A percentile compares a stretch with the other conserved stretches of the same genome.
phyloP scores from a whole-genome alignment of 116 monocot genomes.

The Posidonia oceanica region DNA sequence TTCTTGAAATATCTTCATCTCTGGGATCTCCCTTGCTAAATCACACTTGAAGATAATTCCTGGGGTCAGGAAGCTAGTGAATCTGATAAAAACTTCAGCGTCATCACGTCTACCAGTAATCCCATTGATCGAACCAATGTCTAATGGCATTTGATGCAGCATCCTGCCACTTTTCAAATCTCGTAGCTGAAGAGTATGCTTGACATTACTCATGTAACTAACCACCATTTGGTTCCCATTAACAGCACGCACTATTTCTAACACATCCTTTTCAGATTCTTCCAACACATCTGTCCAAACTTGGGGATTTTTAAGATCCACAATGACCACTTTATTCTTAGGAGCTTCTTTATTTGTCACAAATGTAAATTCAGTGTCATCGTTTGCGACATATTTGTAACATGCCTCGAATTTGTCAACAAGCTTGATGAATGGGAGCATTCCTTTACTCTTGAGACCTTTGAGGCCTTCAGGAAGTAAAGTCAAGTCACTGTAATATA shows the following conservation, averaged over 20 bases:
- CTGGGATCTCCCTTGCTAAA: slow-evolving; percentile 41
- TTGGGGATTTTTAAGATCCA: slow-evolving; percentile 57
- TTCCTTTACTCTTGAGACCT: slow-evolving; percentile 27
- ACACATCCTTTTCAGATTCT: slow-evolving; percentile 61
- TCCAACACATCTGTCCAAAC: slow-evolving; percentile 53
- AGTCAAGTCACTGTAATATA: slow-evolving; percentile 70
- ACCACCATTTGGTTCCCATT: slow-evolving; percentile 56
- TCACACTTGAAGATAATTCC: slow-evolving; percentile 73
- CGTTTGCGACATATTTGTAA: slow-evolving; percentile 57
- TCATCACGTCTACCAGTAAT: slow-evolving; percentile 42
- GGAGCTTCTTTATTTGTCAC: slow-evolving; percentile 85
- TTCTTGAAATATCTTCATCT: slow-evolving; percentile 71
- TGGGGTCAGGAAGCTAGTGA: slow-evolving; percentile 79
- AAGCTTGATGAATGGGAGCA: slow-evolving; percentile 86
- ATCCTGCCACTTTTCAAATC: slow-evolving; percentile 52
- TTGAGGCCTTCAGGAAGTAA: slow-evolving; percentile 52
- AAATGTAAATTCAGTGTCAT: slow-evolving; percentile 81
- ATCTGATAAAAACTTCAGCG: slow-evolving; percentile 55
- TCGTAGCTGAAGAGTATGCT: slow-evolving; percentile 48
- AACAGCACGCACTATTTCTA: slow-evolving; percentile 52
- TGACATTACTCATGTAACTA: slow-evolving; percentile 62
- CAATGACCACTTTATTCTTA: slow-evolving; percentile 60
- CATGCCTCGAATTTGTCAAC: slow-evolving; percentile 82
- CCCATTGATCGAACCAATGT: slow-evolving; percentile 48
- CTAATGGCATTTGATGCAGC: slow-evolving; percentile 45